phyloP scores from a whole-genome alignment of 2,329 filamentous ascomycete genomes.

The Cercospora canescens region DNA sequence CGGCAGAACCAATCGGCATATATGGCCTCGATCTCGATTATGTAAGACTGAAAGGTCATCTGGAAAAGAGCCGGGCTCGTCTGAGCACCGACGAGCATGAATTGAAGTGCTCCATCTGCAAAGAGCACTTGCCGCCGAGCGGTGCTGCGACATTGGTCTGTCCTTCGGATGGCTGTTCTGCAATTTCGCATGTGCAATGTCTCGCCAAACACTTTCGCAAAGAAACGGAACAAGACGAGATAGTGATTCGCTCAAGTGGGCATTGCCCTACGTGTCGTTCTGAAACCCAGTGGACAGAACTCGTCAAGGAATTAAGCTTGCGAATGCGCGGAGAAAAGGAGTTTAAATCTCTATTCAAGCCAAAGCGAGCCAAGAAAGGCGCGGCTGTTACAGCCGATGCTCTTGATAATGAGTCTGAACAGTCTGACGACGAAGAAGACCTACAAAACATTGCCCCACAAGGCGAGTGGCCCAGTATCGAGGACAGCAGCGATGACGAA shows the following conservation, averaged over 20 bases:
- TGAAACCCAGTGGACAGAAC: constrained; percentile 67
- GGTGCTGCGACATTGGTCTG: constrained; percentile 54
- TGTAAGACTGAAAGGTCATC: constrained; percentile 47
- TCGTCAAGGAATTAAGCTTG: constrained; percentile 81
- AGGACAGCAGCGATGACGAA: constrained; percentile 32
- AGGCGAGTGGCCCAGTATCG: constrained; percentile 36
- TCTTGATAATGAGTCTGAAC: constrained; percentile 21
- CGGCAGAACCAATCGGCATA: constrained; percentile 35
- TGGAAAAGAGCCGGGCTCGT: constrained; percentile 53
- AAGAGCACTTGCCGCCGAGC: constrained; percentile 37
- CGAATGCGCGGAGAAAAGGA: constrained; percentile 70
- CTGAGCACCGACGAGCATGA: constrained; percentile 40
- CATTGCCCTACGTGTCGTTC: constrained; percentile 69
- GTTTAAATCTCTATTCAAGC: constrained; percentile 66
- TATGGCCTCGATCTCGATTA: constrained; percentile 56
- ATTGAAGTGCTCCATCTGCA: constrained; percentile 53
- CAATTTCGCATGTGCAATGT: constrained; percentile 57
- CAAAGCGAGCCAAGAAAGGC: constrained; percentile 23
- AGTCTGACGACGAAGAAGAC: constrained; percentile 25
- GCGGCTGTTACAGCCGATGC: constrained; percentile 10
- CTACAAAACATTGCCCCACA: constrained; percentile 15
- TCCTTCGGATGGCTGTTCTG: constrained; percentile 48
- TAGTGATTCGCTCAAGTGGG: constrained; percentile 59
- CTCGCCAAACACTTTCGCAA: constrained; percentile 54
- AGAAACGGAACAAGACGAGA: constrained; percentile 28